Conservation (phyloP, 768 basidiomycete species). For the Rhizopogon salebrosus region DNA sequence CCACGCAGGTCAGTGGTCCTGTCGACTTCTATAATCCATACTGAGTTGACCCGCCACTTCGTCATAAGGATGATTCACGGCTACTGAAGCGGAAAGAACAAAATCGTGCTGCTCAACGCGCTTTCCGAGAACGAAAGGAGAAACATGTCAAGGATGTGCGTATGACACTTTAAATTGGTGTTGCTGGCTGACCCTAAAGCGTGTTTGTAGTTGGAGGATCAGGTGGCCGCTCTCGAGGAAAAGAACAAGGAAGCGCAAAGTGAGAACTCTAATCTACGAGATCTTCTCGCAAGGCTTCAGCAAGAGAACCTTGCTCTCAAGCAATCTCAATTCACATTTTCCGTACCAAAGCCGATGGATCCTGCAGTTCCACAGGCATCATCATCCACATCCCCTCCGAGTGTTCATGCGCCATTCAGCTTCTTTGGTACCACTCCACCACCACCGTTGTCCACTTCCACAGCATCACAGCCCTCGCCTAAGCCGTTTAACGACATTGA, state of each 20-base stretch:
- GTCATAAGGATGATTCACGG: slow-evolving; percentile 60
- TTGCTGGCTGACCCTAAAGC: slow-evolving; percentile 2
- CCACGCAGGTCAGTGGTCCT: slow-evolving; percentile 24
- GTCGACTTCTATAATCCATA: neutral
- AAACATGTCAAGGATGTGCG: slow-evolving; percentile 95
- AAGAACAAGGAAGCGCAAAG: slow-evolving; percentile 66
- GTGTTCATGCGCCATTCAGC: slow-evolving; percentile 17
- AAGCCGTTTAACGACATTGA: slow-evolving; percentile 34
- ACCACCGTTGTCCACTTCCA: slow-evolving; percentile 17
- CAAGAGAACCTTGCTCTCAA: slow-evolving; percentile 83
- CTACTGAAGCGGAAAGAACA: slow-evolving; percentile 92
- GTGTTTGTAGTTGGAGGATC: slow-evolving; percentile 72
- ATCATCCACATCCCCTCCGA: slow-evolving; percentile 17
- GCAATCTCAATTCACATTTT: slow-evolving; percentile 79
- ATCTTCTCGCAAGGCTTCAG: slow-evolving; percentile 78
- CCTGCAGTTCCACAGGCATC: slow-evolving; percentile 11
- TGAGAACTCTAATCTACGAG: slow-evolving; percentile 88
- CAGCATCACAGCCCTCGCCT: slow-evolving; percentile 27
- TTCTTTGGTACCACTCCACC: slow-evolving; percentile 23
- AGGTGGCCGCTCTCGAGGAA: slow-evolving; percentile 80
- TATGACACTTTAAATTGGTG: slow-evolving; percentile 11
- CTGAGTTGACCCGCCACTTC: slow-evolving; percentile 6
- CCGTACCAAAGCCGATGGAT: slow-evolving; percentile 48
- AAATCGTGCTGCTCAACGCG: slow-evolving; percentile 94
- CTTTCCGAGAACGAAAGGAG: slow-evolving; percentile 96